A percentile compares a stretch with the other conserved stretches of the same genome.
Evolutionary conservation across 2,329 filamentous ascomycete genomes (phyloP).

Genomic region (Proliferodiscus dingleyae): DNA sequence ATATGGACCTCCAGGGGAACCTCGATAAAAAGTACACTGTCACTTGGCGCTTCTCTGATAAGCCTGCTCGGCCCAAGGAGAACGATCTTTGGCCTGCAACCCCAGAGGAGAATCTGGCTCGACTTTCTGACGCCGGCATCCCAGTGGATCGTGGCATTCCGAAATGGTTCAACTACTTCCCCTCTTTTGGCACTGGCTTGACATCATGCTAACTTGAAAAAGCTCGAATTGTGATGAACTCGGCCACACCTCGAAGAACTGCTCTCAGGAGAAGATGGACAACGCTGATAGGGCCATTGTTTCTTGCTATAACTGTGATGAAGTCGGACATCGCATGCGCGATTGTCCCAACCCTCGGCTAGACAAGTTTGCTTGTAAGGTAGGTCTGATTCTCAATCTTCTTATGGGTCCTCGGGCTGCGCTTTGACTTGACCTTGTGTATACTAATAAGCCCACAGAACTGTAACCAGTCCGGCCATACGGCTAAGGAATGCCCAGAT

Average conservation of each 20-base stretch:
- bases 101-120: conserved; percentile 54
- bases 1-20: conserved; percentile 69
- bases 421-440: too few relatives aligned
- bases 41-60: conserved; percentile 55
- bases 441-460: too few relatives aligned
- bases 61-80: conserved; percentile 55
- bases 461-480: conserved; percentile 32
- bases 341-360: conserved; percentile 62
- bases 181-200: background rate
- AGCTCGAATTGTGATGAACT: conserved; percentile 44
- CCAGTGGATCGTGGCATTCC: conserved; percentile 53
- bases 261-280: conserved; percentile 53
- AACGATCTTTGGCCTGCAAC: conserved; percentile 54
- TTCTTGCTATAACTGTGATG: conserved; percentile 60
- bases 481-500: conserved; percentile 28
- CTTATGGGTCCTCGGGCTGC: too few relatives aligned
- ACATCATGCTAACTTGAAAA: conserved; percentile 2
- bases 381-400: too few relatives aligned
- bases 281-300: conserved; percentile 41
- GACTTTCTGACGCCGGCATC: conserved; percentile 63
- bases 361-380: conserved; percentile 59
- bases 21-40: conserved; percentile 60
- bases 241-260: conserved; percentile 58
- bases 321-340: conserved; percentile 32
- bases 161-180: conserved; percentile 40